These are phyloP conservation scores for Claviceps cyperi DNA, from an alignment of 2,329 filamentous ascomycete species.

Conservation along the genomic window DNA sequence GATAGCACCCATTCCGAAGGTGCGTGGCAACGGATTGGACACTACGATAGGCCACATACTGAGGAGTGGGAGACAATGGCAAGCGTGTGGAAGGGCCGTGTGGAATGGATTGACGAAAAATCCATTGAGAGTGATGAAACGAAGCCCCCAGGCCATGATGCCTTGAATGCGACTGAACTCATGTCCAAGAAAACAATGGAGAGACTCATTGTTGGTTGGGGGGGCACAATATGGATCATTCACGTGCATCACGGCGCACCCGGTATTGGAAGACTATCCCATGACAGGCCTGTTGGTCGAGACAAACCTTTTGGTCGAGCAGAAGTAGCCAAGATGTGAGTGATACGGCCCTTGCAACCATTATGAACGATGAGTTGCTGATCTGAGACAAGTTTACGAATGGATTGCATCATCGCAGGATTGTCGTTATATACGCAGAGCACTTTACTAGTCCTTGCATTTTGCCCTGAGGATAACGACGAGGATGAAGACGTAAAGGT, in stretches of 20 bases:
- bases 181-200: conserved; percentile 34
- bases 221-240: conserved; percentile 89
- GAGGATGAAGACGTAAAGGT: conserved; percentile 28
- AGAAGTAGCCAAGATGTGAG: conserved; percentile 85
- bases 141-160: background rate
- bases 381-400: conserved; percentile 52
- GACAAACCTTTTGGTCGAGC: conserved; percentile 61
- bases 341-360: conserved; percentile 9
- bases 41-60: conserved; percentile 76
- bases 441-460: conserved; percentile 81
- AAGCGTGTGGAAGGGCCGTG: conserved; percentile 80
- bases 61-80: conserved; percentile 94
- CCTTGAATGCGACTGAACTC: background rate
- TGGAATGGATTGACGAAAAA: conserved; percentile 85
- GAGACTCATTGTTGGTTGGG: conserved; percentile 86
- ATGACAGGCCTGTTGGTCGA: conserved; percentile 58
- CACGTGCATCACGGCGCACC: conserved; percentile 69
- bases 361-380: background rate
- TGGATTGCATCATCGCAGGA: conserved; percentile 95
- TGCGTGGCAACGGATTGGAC: conserved; percentile 88
- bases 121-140: conserved; percentile 57
- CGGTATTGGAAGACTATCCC: conserved; percentile 48
- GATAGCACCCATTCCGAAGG: conserved; percentile 63
- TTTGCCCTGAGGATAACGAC: conserved; percentile 62
- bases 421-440: conserved; percentile 92